Conservation (phyloP, 176 grass and related monocot genomes). For the Echinochloa phyllopogon region DNA sequence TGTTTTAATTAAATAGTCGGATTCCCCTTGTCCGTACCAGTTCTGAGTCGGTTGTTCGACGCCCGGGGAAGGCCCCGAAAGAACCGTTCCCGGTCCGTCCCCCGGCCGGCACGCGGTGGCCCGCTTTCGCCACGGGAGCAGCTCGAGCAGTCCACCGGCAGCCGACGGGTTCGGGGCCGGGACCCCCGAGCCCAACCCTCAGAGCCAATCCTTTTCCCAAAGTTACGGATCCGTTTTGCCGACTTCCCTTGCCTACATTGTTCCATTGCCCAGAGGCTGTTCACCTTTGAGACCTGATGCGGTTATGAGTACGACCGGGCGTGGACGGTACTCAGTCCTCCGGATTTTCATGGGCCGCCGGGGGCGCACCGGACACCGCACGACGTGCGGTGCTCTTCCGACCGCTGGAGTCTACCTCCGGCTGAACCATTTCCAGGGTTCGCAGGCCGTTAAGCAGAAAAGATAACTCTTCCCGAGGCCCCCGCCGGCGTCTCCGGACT, state of each 20-base stretch:
- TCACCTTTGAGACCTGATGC: slow-evolving; percentile 85
- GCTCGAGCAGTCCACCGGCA: no score
- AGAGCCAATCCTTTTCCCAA: slow-evolving; percentile 79
- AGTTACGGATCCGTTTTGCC: slow-evolving; percentile 81
- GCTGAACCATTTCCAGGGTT: slow-evolving; percentile 74
- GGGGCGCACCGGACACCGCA: slow-evolving; percentile 54
- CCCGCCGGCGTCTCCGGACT: slow-evolving; percentile 73
- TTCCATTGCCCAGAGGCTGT: slow-evolving; percentile 55
- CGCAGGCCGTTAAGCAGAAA: slow-evolving; percentile 79
- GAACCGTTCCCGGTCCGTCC: no score
- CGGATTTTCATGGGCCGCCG: slow-evolving; percentile 67
- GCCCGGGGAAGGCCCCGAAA: slow-evolving; percentile 44
- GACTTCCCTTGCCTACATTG: slow-evolving; percentile 83
- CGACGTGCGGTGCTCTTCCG: slow-evolving; percentile 62
- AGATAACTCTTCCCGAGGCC: slow-evolving; percentile 86
- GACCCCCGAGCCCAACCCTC: slow-evolving; percentile 62
- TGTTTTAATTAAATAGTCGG: slow-evolving; percentile 82
- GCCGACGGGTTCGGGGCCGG: slow-evolving; percentile 27
- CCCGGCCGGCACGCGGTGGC: no score
- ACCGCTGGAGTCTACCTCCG: slow-evolving; percentile 66
- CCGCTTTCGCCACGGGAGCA: no score
- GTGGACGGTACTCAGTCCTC: slow-evolving; percentile 67
- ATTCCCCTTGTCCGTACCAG: slow-evolving; percentile 77
- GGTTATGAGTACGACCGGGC: slow-evolving; percentile 63
- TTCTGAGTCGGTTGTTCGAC: slow-evolving; percentile 64